Percentiles rank a stretch among this genome's conserved stretches.
Evolutionary conservation across 306 rosid genomes (phyloP).

Genomic region (Glycine tomentella): DNA sequence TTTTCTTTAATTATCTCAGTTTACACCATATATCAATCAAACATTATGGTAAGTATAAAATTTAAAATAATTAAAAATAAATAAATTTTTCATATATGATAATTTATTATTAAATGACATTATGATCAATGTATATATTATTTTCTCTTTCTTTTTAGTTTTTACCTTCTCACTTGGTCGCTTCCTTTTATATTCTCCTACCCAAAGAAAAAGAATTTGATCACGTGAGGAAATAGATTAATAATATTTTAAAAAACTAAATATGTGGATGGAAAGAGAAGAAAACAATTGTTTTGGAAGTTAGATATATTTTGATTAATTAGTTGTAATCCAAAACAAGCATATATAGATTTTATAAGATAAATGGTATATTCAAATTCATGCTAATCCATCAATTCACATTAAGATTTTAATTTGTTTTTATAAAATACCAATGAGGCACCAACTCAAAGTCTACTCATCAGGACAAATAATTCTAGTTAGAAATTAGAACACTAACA

Average conservation of each 20-base stretch:
- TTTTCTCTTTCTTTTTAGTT: background rate
- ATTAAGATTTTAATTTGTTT: background rate
- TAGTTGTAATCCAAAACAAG: constrained; percentile 1
- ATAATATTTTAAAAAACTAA: background rate
- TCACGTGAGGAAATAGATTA: background rate
- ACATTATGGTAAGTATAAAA: too few relatives aligned
- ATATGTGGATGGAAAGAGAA: background rate
- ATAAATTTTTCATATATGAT: too few relatives aligned
- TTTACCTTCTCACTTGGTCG: background rate
- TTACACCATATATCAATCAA: background rate
- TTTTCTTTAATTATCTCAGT: background rate
- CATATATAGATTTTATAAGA: background rate
- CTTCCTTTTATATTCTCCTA: constrained; percentile 19
- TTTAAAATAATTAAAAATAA: too few relatives aligned
- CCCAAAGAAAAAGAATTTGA: background rate
- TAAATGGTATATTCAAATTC: background rate
- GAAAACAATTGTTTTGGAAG: background rate
- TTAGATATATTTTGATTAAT: constrained; percentile 2
- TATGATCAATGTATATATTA: background rate
- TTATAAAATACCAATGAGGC: background rate
- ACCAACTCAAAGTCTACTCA: background rate
- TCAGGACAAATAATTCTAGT: background rate
- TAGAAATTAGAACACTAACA: background rate
- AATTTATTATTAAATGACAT: too few relatives aligned
- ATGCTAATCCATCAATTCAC: constrained; percentile 3